Evolutionary conservation across 2,329 filamentous ascomycete genomes (phyloP).

Genomic region (Ascosphaera apis): DNA sequence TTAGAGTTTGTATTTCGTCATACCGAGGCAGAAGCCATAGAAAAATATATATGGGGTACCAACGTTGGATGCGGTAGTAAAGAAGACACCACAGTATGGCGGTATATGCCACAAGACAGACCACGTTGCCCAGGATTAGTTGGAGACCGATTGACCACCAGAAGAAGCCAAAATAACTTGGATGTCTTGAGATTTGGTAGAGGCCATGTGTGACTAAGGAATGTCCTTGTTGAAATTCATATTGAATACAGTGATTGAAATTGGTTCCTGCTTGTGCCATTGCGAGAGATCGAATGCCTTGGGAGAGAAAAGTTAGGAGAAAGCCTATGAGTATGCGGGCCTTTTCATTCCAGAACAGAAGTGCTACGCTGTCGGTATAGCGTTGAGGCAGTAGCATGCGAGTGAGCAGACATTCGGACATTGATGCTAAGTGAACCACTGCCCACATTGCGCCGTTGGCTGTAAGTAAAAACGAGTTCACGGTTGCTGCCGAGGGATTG

Average conservation of each 20-base stretch:
- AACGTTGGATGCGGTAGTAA: constrained; percentile 40
- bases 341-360: constrained; percentile 13
- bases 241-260: constrained; percentile 77
- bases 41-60: constrained; percentile 12
- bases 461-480: constrained; percentile 53
- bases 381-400: constrained; percentile 14
- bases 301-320: constrained; percentile 41
- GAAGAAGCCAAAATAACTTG: constrained; percentile 94
- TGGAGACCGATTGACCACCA: constrained; percentile 97
- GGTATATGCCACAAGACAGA: constrained; percentile 55
- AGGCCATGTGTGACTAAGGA: constrained; percentile 62
- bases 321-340: constrained; percentile 33
- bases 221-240: constrained; percentile 43
- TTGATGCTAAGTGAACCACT: constrained; percentile 53
- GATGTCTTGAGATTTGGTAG: constrained; percentile 57
- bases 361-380: constrained; percentile 23
- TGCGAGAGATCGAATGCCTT: constrained; percentile 52
- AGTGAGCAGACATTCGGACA: constrained; percentile 41
- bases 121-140: constrained; percentile 59
- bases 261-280: constrained; percentile 78
- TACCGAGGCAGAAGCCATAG: constrained; percentile 1
- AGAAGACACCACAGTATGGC: constrained; percentile 76
- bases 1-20: constrained; percentile 4
- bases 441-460: constrained; percentile 71
- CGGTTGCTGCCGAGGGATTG: constrained; percentile 50